Percentiles rank a stretch among this genome's conserved stretches.
Conservation (phyloP, 345 rosid species). For the Excoecaria cochinchinensis region DNA sequence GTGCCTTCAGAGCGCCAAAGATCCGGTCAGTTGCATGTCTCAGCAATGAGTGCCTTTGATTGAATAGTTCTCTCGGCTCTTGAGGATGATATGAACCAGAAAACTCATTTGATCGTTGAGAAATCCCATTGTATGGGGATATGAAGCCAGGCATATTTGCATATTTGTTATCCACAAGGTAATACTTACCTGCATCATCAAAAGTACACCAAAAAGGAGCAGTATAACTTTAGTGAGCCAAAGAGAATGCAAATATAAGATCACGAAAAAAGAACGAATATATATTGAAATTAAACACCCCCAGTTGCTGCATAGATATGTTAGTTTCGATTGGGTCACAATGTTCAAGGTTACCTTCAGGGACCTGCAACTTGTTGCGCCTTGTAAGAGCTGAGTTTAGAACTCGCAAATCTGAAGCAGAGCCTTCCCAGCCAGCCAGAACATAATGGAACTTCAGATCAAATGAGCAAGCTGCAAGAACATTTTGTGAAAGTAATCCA, state of each 20-base stretch:
- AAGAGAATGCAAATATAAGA: background rate
- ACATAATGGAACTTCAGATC: constrained; percentile 85
- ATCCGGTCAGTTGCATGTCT: constrained; percentile 46
- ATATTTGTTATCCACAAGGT: constrained; percentile 65
- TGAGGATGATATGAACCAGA: constrained; percentile 47
- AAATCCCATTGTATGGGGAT: constrained; percentile 56
- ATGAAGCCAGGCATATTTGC: constrained; percentile 75
- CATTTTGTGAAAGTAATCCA: constrained; percentile 78
- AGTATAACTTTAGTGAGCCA: constrained; percentile 8
- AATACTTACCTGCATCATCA: constrained; percentile 65
- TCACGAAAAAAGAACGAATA: background rate
- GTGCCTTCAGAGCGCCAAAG: constrained; percentile 71
- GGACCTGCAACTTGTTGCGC: constrained; percentile 60
- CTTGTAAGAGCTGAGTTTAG: constrained; percentile 75
- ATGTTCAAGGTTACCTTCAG: constrained; percentile 52
- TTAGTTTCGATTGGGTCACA: constrained; percentile 2
- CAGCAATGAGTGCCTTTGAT: constrained; percentile 64
- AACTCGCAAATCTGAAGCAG: constrained; percentile 79
- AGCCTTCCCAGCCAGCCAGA: constrained; percentile 97
- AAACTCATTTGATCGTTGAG: constrained; percentile 40
- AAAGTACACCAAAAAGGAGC: constrained; percentile 9
- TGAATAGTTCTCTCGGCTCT: constrained; percentile 67
- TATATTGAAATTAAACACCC: background rate
- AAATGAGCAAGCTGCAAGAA: constrained; percentile 75
- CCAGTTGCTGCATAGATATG: background rate